Evolutionary conservation across 495 filamentous ascomycete genomes (phyloP), one percentile per base, ranked within the genome.

Genomic region (Lophiotrema nucula): DNA sequence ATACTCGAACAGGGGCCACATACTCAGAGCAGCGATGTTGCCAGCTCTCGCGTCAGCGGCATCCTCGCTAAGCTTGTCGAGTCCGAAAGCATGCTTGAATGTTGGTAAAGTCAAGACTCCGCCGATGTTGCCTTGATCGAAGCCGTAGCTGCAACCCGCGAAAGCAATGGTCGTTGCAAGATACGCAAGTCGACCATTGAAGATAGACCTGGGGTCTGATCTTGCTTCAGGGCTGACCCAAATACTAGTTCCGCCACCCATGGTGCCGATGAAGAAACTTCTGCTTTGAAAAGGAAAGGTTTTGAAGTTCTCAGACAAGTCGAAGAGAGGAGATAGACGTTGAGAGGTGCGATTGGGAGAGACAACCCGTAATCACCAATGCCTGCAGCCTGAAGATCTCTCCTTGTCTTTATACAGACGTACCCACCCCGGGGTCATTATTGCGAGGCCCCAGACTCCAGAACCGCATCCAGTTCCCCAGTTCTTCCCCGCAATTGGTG

Each of bases 61-160:
- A 43, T 53, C 50, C 35, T 53, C 35, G 37, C 50, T 53, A 5
- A 53, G 21, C 19, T 26, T 31, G 24, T 53, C 50, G 50, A 53
- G 35, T 10, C 50, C 50, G 16, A 53, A 53, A 3, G 50, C 50
- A 28, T 28, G 50, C 24, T 53, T 53, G 21, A 53, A 53, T n/a
- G 50, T 53, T n/a, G 50, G 50, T 8, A 53, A 23, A 13, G 50
- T 53, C 2, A 53, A 24, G 10, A 53, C 50, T 11, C 50, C 50
- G 6, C 50, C 50, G 37, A 53, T 53, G 24, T 53, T 53, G 1
- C 50, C 50, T 53, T 53, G 50, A 26, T 53, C 50, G 50, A 53
- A 53, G 18, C 50, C 50, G 18, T 53, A 53, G 35, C 35, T 2
- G 24, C 50, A 53, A n/a, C 50, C 50, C 21, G 50, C 50, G 19